These are phyloP conservation scores for Paraphaeosphaeria sporulosa DNA, from an alignment of 2,329 filamentous ascomycete species.

Conservation along the genomic window DNA sequence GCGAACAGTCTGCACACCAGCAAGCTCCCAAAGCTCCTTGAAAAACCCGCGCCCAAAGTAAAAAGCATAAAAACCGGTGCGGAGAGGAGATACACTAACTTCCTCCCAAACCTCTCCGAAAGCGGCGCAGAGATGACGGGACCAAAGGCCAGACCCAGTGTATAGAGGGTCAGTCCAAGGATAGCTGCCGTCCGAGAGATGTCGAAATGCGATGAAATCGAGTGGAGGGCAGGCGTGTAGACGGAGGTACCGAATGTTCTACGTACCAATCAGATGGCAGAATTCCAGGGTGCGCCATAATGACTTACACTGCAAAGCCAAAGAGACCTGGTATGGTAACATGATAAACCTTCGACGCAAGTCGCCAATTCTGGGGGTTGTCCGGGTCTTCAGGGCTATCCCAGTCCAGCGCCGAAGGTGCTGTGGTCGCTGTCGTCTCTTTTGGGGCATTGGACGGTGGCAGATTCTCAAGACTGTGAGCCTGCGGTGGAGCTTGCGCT, in stretches of 20 bases:
- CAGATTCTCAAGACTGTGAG: too few relatives aligned
- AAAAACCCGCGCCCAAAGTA: slow-evolving; percentile 62
- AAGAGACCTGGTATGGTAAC: slow-evolving; percentile 44
- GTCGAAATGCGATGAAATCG: slow-evolving; percentile 62
- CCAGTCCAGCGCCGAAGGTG: not conserved
- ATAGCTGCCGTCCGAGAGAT: slow-evolving; percentile 64
- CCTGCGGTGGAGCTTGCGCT: not conserved
- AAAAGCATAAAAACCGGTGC: slow-evolving; percentile 62
- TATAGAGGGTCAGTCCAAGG: slow-evolving; percentile 67
- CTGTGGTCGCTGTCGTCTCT: not conserved
- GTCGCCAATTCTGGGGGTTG: slow-evolving; percentile 50
- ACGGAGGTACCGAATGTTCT: slow-evolving; percentile 65
- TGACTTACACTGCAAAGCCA: slow-evolving; percentile 47
- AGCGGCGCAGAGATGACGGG: slow-evolving; percentile 67
- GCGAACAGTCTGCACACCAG: slow-evolving; percentile 72
- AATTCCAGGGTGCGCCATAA: not conserved
- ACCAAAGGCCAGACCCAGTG: slow-evolving; percentile 66
- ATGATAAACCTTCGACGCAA: slow-evolving; percentile 37
- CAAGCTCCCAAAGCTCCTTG: slow-evolving; percentile 59
- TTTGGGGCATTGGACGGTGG: not conserved
- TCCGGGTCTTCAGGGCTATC: slow-evolving; percentile 31
- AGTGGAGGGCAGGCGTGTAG: slow-evolving; percentile 57
- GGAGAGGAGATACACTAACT: slow-evolving; percentile 59
- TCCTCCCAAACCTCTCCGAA: slow-evolving; percentile 65
- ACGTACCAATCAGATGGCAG: not conserved